Evolutionary conservation across 306 rosid genomes (phyloP), one percentile per base, ranked within the genome.

Genomic region (Cotoneaster glaucophyllus): DNA sequence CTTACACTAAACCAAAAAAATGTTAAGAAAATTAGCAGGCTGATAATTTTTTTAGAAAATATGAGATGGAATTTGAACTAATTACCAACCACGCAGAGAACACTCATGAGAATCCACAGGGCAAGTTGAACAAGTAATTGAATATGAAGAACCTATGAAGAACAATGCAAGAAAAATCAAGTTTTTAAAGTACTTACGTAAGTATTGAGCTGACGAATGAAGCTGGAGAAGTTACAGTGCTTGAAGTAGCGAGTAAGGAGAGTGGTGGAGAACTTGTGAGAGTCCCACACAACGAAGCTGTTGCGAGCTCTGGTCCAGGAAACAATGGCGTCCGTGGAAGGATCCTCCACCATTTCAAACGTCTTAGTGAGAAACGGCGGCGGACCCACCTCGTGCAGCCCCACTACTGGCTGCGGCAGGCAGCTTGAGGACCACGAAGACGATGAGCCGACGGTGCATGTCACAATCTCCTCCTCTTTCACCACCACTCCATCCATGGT

Each of bases 121-220:
- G 12, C 12, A 41, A 41, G 44, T 41, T 41, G 44, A 41, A 41
- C 44, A 41, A 41, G 44, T 41, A 41, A 41, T 41, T 41, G 44
- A 9, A 41, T 41, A 39, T 6, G 39, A 34, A 34, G 37, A 34
- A 34, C 37, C 37, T 34, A 34, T 6, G 50, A 52, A 71, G 14
- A 37, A 37, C 14, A 54, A 74, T n/a, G 22, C 34, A 32, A 2
- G 11, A 18, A 41, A 39, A 7, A 13, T 21, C 25, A 18, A 10
- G 13, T 18, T 18, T 80, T 8, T 3, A 3, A 59, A 69, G 0
- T 17, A 85, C 97, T 89, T 85, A 96, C 99, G 75, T 96, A 96
- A 3, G 99, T 92, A 67, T 96, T 96, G 79, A 96, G 99, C 78
- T 96, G 99, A 31, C 99, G 98, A 70, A 96, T 79, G 89, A 96